Percentiles rank a stretch among this genome's conserved stretches.
Conservation (phyloP, 306 rosid species). For the Calophaca sinica region DNA sequence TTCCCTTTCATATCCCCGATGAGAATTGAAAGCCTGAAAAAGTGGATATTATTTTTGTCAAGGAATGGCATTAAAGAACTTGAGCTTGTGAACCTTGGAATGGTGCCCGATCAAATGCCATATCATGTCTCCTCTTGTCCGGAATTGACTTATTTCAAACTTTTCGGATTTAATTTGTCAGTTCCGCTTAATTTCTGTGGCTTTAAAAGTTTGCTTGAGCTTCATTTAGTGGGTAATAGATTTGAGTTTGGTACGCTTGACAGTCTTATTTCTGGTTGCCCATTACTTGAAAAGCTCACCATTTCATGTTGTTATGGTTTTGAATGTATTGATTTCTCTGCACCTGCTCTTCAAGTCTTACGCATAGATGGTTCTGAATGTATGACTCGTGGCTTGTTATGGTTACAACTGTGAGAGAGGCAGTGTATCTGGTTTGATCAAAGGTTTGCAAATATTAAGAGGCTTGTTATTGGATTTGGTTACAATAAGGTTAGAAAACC, state of each 20-base stretch:
- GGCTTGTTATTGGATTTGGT: not conserved
- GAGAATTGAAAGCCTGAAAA: no score
- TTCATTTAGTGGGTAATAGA: no score
- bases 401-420: not conserved
- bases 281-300: not conserved
- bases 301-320: slow-evolving; percentile 1
- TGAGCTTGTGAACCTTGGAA: not conserved
- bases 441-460: not conserved
- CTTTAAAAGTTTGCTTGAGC: not conserved
- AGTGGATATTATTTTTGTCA: no score
- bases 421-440: not conserved
- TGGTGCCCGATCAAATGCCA: not conserved
- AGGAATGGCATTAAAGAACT: not conserved
- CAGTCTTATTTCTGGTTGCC: slow-evolving; percentile 23
- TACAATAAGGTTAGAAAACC: slow-evolving; percentile 31
- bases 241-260: not conserved
- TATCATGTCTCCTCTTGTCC: slow-evolving; percentile 32
- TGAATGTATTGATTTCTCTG: slow-evolving; percentile 7
- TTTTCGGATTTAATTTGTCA: not conserved
- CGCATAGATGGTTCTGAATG: not conserved
- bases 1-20: not conserved
- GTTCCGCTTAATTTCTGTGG: slow-evolving; percentile 5
- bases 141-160: not conserved
- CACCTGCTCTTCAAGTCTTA: not conserved
- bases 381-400: no score